Evolutionary conservation across 1,284 basidiomycete genomes (phyloP), one percentile per base, ranked within the genome.

Genomic region (Moesziomyces sp.): DNA sequence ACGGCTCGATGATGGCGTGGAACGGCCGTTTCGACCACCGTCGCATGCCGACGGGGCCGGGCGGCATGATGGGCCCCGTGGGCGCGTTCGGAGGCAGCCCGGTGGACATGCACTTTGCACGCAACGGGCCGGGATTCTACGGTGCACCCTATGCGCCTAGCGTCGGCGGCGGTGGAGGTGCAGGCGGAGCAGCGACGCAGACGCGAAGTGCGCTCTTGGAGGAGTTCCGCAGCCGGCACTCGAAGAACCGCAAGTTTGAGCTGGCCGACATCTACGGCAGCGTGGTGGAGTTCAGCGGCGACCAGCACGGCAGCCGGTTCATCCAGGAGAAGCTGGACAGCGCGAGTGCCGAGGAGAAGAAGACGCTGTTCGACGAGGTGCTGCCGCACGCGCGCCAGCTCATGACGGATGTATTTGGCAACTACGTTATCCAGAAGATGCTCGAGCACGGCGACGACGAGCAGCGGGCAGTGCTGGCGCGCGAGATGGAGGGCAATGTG

Each of bases 361-460:
- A 74, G 24, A 58, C 74, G 30, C 90, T 97, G n/a, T 98, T 96
- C 76, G 90, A 92, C 57, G 97, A 99, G 86, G 92, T 98, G 72
- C 88, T 93, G 46, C 93, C 94, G 13, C 90, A 91, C 79, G 88
- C 91, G 3, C 85, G 93, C 50, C 89, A 90, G 68, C 88, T 99
- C 58, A 93, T 96, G 82, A 91, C 91, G 74, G 94, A 98, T 81
- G 93, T 98, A 45, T 99, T 97, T 83, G 96, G 96, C 62, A 99
- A 99, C 87, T 99, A 82, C 42, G 97, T 86, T 90, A 90, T 97
- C 62, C 96, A 99, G 85, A 97, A 97, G 86, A 86, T 98, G 78
- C 92, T 98, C 77, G 96, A 99, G 84, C 89, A 92, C 80, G 94
- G 96, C 24, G 91, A 90, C 18, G 88, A 89, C 64, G 85, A 65